A percentile compares a stretch with the other conserved stretches of the same genome.
These are phyloP conservation scores for Hypoxylon trugodes DNA, from an alignment of 495 filamentous ascomycete genomes.

Conservation along the genomic window DNA sequence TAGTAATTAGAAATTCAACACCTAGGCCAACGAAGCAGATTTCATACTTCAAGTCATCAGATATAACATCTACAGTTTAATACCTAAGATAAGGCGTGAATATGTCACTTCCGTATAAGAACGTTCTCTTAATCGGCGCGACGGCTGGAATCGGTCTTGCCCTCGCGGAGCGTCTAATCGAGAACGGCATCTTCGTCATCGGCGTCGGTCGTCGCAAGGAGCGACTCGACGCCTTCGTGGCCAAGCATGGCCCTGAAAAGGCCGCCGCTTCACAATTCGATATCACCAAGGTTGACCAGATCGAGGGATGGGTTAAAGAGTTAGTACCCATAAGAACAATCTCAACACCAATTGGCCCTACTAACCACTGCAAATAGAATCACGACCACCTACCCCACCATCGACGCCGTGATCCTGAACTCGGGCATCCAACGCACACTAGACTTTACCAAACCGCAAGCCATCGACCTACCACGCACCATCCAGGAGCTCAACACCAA, in stretches of 20 bases:
- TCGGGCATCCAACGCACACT: conserved; percentile 65
- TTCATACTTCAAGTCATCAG: not conserved
- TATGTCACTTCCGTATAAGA: conserved; percentile 72
- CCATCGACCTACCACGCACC: conserved; percentile 61
- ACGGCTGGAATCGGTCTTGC: conserved; percentile 76
- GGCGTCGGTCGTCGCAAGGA: conserved; percentile 72
- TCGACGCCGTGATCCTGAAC: conserved; percentile 67
- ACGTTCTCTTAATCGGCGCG: conserved; percentile 74
- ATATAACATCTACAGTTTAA: not conserved
- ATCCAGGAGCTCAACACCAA: conserved; percentile 70
- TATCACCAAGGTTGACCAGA: conserved; percentile 66
- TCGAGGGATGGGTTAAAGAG: conserved; percentile 63
- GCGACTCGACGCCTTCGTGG: conserved; percentile 67
- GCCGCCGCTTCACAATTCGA: conserved; percentile 65
- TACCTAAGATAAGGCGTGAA: conserved; percentile 1
- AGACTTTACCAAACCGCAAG: conserved; percentile 67
- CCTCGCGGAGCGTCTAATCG: conserved; percentile 68
- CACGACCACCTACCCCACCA: conserved; percentile 62
- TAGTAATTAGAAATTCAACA: conserved; percentile 2
- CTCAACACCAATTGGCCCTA: not conserved
- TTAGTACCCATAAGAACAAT: conserved; percentile 33
- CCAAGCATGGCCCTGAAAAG: conserved; percentile 65
- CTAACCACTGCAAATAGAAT: conserved; percentile 52
- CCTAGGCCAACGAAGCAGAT: not conserved
- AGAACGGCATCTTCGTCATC: conserved; percentile 67